These are phyloP conservation scores for Acer negundo DNA, from an alignment of 345 rosid genomes.

Conservation along the genomic window DNA sequence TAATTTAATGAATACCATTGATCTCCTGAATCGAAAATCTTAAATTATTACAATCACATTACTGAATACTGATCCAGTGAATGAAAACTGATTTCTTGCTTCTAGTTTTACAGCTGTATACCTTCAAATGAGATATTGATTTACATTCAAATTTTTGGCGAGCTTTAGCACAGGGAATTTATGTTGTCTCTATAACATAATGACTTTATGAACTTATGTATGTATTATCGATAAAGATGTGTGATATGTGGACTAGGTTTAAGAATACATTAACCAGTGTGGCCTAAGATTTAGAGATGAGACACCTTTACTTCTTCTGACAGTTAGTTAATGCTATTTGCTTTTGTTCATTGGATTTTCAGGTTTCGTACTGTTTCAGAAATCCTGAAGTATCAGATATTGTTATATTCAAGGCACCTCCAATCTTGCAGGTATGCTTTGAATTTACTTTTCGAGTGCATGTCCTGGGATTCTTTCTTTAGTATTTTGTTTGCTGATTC, in stretches of 20 bases:
- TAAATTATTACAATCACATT: too few relatives aligned
- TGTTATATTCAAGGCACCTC: slow-evolving; percentile 89
- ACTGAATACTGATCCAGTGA: too few relatives aligned
- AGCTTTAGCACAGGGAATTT: not conserved
- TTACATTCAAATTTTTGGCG: not conserved
- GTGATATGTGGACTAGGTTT: not conserved
- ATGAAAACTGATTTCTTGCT: not conserved
- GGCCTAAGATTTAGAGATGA: not conserved
- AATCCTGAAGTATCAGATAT: slow-evolving; percentile 85
- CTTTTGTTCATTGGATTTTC: slow-evolving; percentile 20
- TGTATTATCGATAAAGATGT: not conserved
- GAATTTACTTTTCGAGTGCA: not conserved
- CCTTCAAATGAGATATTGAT: not conserved
- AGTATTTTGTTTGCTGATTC: slow-evolving; percentile 2
- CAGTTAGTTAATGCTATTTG: not conserved
- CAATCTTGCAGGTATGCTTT: slow-evolving; percentile 56
- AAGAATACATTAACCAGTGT: not conserved
- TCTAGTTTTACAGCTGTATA: not conserved
- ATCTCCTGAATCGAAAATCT: too few relatives aligned
- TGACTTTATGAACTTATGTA: not conserved
- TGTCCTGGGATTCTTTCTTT: not conserved
- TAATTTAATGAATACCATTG: too few relatives aligned
- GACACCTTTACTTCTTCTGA: not conserved
- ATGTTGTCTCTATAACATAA: not conserved
- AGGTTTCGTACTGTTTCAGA: slow-evolving; percentile 84